Conservation (phyloP, 2,329 filamentous ascomycete genomes). For the Aspergillus piperis region DNA sequence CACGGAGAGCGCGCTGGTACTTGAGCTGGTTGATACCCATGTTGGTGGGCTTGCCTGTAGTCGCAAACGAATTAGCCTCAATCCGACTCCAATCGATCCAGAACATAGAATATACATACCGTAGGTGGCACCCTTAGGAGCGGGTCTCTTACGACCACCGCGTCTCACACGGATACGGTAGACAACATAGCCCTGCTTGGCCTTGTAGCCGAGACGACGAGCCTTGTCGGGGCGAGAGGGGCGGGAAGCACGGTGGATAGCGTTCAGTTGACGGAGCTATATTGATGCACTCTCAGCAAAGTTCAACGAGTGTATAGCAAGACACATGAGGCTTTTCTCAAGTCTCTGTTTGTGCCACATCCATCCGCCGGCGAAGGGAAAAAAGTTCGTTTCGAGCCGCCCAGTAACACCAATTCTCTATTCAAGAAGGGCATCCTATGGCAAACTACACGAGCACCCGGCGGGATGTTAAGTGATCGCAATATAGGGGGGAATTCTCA, state of each 20-base stretch:
- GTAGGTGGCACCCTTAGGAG: slow-evolving; percentile 97
- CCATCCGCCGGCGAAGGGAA: slow-evolving; percentile 36
- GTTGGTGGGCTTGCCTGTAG: slow-evolving; percentile 98
- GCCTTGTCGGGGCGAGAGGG: slow-evolving; percentile 99
- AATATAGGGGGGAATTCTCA: slow-evolving; percentile 45
- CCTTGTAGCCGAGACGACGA: slow-evolving; percentile 99
- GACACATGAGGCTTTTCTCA: slow-evolving; percentile 45
- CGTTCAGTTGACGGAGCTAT: slow-evolving; percentile 99
- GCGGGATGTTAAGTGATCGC: slow-evolving; percentile 41
- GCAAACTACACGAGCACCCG: slow-evolving; percentile 40
- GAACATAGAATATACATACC: slow-evolving; percentile 60
- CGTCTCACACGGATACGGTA: slow-evolving; percentile 98
- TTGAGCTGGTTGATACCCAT: slow-evolving; percentile 99
- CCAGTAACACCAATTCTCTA: slow-evolving; percentile 32
- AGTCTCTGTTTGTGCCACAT: slow-evolving; percentile 49
- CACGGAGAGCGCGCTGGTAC: slow-evolving; percentile 98
- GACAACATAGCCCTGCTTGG: slow-evolving; percentile 99
- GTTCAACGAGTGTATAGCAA: slow-evolving; percentile 99
- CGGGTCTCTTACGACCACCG: slow-evolving; percentile 97
- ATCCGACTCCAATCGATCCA: slow-evolving; percentile 25
- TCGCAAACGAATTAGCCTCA: slow-evolving; percentile 21
- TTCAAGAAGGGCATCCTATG: slow-evolving; percentile 29
- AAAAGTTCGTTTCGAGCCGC: slow-evolving; percentile 29
- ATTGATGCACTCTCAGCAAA: slow-evolving; percentile 99
- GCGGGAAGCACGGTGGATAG: slow-evolving; percentile 98